Evolutionary conservation across 345 rosid genomes (phyloP).

Genomic region (Pseudoturritis turrita): DNA sequence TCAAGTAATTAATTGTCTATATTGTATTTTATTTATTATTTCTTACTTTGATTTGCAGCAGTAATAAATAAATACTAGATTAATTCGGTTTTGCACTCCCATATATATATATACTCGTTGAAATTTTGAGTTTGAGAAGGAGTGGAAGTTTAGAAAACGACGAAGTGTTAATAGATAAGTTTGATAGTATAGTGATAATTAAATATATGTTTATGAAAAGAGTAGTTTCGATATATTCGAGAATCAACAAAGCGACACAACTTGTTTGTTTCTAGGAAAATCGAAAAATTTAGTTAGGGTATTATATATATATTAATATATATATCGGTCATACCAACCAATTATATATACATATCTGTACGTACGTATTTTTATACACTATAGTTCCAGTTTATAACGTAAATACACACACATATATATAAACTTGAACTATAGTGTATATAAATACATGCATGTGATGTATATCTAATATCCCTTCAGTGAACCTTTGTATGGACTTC

Average conservation of each 20-base stretch:
- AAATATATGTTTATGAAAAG: no score
- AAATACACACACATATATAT: background rate
- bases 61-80: background rate
- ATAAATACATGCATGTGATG: background rate
- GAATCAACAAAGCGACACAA: background rate
- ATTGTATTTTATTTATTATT: background rate
- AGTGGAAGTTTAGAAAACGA: background rate
- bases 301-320: background rate
- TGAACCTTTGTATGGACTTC: conserved; percentile 8
- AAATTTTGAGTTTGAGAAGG: background rate
- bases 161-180: background rate
- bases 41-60: background rate
- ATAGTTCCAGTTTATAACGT: background rate
- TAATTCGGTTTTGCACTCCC: background rate
- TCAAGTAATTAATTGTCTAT: background rate
- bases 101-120: background rate
- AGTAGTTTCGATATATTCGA: background rate
- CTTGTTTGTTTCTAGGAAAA: background rate
- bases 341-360: background rate
- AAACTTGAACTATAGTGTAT: background rate
- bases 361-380: background rate
- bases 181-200: background rate
- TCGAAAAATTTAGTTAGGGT: background rate
- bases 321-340: no score
- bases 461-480: background rate